These are phyloP conservation scores for Nothopassalora personata DNA, from an alignment of 2,329 filamentous ascomycete genomes.

Conservation along the genomic window DNA sequence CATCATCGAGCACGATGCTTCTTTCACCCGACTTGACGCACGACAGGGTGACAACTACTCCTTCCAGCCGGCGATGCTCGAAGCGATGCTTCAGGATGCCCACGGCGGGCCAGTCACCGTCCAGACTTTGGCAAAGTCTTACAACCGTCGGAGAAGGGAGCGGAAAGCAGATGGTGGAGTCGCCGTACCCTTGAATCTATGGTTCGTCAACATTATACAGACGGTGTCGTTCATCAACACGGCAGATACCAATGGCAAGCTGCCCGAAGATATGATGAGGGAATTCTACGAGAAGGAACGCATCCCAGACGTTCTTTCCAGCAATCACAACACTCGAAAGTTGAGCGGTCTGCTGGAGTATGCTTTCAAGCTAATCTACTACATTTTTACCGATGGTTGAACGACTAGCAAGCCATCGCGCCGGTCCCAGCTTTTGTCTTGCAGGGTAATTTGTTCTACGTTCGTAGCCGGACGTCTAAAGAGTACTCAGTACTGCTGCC, in stretches of 20 bases:
- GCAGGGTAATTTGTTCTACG: no score
- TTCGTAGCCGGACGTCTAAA: no score
- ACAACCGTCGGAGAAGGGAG: not conserved
- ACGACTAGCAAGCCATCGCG: no score
- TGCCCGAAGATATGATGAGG: not conserved
- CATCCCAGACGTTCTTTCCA: not conserved
- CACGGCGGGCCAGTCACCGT: constrained; percentile 27
- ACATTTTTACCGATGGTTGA: not conserved
- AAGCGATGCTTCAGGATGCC: constrained; percentile 31
- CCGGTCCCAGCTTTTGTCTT: no score
- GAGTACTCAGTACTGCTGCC: no score
- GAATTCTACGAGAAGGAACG: not conserved
- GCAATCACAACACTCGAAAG: not conserved
- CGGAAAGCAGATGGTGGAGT: not conserved
- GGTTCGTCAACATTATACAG: not conserved
- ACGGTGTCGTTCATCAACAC: not conserved
- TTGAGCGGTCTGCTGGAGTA: not conserved
- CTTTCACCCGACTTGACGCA: constrained; percentile 33
- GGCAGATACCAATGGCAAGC: not conserved
- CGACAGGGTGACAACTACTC: constrained; percentile 34
- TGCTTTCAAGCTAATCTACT: not conserved
- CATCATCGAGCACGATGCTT: constrained; percentile 34
- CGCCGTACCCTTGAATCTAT: not conserved
- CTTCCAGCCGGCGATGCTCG: constrained; percentile 31
- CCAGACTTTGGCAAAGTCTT: not conserved